A percentile compares a stretch with the other conserved stretches of the same genome.
Evolutionary conservation across 1,284 basidiomycete species (phyloP).

Genomic region (Apiotrichum sp.): DNA sequence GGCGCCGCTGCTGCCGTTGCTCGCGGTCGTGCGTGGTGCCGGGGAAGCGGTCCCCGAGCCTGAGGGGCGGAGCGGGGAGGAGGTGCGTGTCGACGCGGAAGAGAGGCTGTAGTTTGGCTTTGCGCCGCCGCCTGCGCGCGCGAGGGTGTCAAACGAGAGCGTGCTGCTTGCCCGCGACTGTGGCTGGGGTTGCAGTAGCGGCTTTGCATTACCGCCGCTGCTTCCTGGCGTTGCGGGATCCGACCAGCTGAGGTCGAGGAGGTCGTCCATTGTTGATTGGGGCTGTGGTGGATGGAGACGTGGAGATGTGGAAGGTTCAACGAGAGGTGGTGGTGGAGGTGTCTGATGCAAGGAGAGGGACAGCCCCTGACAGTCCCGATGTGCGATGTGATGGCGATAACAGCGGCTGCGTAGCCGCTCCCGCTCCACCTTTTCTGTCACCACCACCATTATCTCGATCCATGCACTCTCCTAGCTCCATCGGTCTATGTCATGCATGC

Average conservation of each 20-base stretch:
- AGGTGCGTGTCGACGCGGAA: background rate
- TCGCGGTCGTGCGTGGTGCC: constrained; percentile 12
- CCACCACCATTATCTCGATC: no score
- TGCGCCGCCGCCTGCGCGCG: constrained; percentile 5
- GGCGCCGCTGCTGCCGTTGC: constrained; percentile 2
- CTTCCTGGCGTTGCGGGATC: constrained; percentile 5
- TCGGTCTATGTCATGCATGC: no score
- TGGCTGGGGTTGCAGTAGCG: background rate
- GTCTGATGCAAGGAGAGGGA: no score
- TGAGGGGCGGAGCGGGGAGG: background rate
- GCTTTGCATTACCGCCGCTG: background rate
- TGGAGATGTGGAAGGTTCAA: background rate
- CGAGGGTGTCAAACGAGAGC: constrained; percentile 16
- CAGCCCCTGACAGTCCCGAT: no score
- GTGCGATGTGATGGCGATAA: no score
- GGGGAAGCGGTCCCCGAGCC: constrained; percentile 4
- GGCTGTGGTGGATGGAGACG: background rate
- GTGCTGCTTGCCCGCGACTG: background rate
- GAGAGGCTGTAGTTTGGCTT: constrained; percentile 25
- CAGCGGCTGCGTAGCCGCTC: no score
- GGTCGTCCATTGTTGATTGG: constrained; percentile 48
- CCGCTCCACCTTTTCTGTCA: no score
- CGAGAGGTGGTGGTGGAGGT: no score
- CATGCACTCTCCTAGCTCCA: no score
- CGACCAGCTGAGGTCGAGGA: constrained; percentile 50